Percentiles rank a stretch among this genome's conserved stretches.
These are phyloP conservation scores for Fusarium kyushuense DNA, from an alignment of 2,329 filamentous ascomycete species.

Conservation along the genomic window DNA sequence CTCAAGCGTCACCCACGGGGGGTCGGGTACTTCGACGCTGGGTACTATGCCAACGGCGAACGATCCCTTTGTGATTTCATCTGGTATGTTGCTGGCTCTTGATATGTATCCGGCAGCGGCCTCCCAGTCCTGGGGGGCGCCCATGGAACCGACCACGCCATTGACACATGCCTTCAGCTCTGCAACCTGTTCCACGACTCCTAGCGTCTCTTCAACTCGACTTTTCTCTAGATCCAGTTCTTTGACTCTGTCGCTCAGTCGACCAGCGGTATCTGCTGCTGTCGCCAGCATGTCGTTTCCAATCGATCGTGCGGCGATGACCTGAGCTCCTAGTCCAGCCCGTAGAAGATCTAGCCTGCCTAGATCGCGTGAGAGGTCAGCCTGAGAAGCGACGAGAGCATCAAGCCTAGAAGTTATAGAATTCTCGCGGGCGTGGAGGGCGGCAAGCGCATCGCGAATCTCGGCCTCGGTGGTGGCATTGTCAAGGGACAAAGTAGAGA, in stretches of 20 bases:
- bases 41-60: constrained; percentile 95
- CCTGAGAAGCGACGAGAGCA: constrained; percentile 82
- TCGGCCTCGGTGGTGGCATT: constrained; percentile 81
- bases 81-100: constrained; percentile 83
- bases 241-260: constrained; percentile 88
- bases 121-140: constrained; percentile 98
- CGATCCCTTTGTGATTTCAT: constrained; percentile 81
- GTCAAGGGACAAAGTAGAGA: constrained; percentile 62
- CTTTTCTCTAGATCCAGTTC: constrained; percentile 91
- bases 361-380: constrained; percentile 87
- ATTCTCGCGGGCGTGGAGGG: constrained; percentile 81
- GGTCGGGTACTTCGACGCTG: constrained; percentile 93
- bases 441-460: constrained; percentile 80
- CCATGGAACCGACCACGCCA: constrained; percentile 95
- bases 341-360: constrained; percentile 89
- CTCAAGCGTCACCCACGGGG: constrained; percentile 87
- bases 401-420: constrained; percentile 80
- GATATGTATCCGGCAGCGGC: constrained; percentile 91
- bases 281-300: constrained; percentile 91
- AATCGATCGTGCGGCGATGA: constrained; percentile 83
- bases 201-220: constrained; percentile 88
- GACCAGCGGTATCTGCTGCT: constrained; percentile 85
- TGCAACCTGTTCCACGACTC: constrained; percentile 94
- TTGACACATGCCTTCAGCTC: constrained; percentile 97
- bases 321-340: constrained; percentile 88